Evolutionary conservation across 2,329 filamentous ascomycete genomes (phyloP).

Genomic region (Didymella pomorum): DNA sequence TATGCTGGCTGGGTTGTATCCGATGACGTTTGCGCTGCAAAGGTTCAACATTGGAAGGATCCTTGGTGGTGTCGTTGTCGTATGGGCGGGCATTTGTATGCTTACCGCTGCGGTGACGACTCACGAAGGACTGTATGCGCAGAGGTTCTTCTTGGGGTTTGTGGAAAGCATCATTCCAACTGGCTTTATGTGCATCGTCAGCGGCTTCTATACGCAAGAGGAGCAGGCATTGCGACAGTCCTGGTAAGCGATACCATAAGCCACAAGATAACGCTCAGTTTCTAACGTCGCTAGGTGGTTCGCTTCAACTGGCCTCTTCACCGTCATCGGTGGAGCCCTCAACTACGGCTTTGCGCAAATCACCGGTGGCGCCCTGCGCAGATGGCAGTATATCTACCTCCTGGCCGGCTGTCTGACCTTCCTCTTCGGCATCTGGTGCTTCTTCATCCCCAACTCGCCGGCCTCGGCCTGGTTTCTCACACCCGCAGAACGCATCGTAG

Average conservation of each 20-base stretch:
- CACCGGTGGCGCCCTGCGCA: conserved; percentile 49
- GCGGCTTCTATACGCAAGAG: conserved; percentile 51
- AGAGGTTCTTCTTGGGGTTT: conserved; percentile 65
- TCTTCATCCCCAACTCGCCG: conserved; percentile 70
- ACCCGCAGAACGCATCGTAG: conserved; percentile 66
- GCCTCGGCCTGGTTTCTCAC: conserved; percentile 74
- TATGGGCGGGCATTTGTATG: conserved; percentile 74
- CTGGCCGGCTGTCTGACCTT: conserved; percentile 66
- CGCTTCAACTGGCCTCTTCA: conserved; percentile 58
- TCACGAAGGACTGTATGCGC: conserved; percentile 67
- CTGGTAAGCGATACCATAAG: conserved; percentile 36
- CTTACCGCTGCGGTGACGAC: conserved; percentile 71
- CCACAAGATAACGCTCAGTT: not conserved
- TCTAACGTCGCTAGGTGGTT: conserved; percentile 60
- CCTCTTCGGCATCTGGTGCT: conserved; percentile 71
- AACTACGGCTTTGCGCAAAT: conserved; percentile 53
- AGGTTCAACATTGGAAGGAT: conserved; percentile 71
- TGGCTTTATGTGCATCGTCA: conserved; percentile 64
- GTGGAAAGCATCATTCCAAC: conserved; percentile 65
- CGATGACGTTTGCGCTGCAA: conserved; percentile 75
- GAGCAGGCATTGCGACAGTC: conserved; percentile 63
- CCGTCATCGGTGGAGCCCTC: conserved; percentile 44
- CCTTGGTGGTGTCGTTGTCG: conserved; percentile 68
- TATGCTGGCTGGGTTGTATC: conserved; percentile 77
- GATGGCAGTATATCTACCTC: conserved; percentile 74